Conservation (phyloP, 129 eudicot species). For the Oenanthe sinensis region DNA sequence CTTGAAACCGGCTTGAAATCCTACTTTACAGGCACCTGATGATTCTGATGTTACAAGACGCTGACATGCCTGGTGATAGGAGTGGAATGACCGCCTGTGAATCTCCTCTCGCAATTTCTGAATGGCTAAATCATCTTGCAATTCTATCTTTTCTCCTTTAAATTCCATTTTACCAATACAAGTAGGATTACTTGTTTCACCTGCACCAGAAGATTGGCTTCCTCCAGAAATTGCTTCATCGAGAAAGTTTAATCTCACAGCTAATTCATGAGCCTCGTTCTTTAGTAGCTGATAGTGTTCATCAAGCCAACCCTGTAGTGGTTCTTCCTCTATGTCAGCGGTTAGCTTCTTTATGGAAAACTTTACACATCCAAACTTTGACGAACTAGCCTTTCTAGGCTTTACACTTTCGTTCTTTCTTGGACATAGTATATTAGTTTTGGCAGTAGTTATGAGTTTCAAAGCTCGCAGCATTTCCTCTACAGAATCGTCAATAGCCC, state of each 20-base stretch:
- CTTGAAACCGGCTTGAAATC: slow-evolving; percentile 90
- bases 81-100: slow-evolving; percentile 64
- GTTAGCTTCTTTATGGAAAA: slow-evolving; percentile 69
- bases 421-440: slow-evolving; percentile 48
- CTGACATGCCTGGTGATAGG: slow-evolving; percentile 83
- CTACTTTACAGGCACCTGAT: slow-evolving; percentile 80
- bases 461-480: slow-evolving; percentile 93
- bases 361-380: slow-evolving; percentile 66
- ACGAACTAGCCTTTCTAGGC: slow-evolving; percentile 55
- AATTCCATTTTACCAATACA: slow-evolving; percentile 29
- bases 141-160: slow-evolving; percentile 55
- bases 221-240: slow-evolving; percentile 45
- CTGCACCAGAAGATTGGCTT: slow-evolving; percentile 33
- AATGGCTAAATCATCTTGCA: slow-evolving; percentile 52
- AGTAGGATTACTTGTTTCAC: slow-evolving; percentile 43
- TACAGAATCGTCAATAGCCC: slow-evolving; percentile 92
- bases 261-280: slow-evolving; percentile 87
- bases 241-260: slow-evolving; percentile 73
- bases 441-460: slow-evolving; percentile 76
- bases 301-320: slow-evolving; percentile 98
- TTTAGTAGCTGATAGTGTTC: slow-evolving; percentile 78
- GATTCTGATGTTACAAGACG: slow-evolving; percentile 60
- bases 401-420: slow-evolving; percentile 46
- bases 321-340: slow-evolving; percentile 95
- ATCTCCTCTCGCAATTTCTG: slow-evolving; percentile 70